A percentile compares a stretch with the other conserved stretches of the same genome.
Conservation (phyloP, 2,329 filamentous ascomycete genomes). For the Aspergillus jensenii region DNA sequence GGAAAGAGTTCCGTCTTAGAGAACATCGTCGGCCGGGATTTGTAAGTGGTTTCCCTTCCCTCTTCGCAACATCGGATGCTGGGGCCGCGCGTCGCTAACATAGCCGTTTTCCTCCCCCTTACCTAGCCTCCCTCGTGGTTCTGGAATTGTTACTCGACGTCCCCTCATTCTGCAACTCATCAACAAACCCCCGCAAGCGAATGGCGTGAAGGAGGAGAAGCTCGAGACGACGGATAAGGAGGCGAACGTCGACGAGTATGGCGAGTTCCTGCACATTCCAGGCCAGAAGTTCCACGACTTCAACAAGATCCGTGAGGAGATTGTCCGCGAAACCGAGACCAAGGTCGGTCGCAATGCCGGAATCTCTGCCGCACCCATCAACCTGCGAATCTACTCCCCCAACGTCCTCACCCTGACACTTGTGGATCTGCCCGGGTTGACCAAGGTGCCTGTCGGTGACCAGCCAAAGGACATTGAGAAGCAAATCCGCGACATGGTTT, state of each 20-base stretch:
- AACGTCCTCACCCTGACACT: slow-evolving; percentile 96
- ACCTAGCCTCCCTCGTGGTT: slow-evolving; percentile 85
- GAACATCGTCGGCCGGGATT: slow-evolving; percentile 98
- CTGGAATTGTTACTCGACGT: slow-evolving; percentile 93
- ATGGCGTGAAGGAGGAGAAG: slow-evolving; percentile 68
- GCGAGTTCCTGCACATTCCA: slow-evolving; percentile 96
- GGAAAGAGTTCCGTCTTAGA: slow-evolving; percentile 99
- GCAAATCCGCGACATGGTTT: slow-evolving; percentile 96
- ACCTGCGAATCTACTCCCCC: slow-evolving; percentile 95
- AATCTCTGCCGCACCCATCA: slow-evolving; percentile 96
- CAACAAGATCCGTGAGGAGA: slow-evolving; percentile 97
- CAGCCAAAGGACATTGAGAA: slow-evolving; percentile 95
- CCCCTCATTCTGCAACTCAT: slow-evolving; percentile 97
- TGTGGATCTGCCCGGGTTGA: slow-evolving; percentile 93
- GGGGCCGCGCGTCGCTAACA: slow-evolving; percentile 25
- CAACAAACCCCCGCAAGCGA: slow-evolving; percentile 73
- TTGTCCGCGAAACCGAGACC: slow-evolving; percentile 90
- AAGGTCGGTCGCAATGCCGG: slow-evolving; percentile 96
- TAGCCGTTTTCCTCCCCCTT: slow-evolving; percentile 1
- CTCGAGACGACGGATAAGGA: slow-evolving; percentile 74
- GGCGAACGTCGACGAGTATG: slow-evolving; percentile 94
- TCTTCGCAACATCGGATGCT: background rate
- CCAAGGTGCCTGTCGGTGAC: slow-evolving; percentile 94
- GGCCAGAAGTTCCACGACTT: slow-evolving; percentile 98
- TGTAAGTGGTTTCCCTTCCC: slow-evolving; percentile 62